phyloP scores from a whole-genome alignment of 208 protist species.

The Trypanosoma caninum region DNA sequence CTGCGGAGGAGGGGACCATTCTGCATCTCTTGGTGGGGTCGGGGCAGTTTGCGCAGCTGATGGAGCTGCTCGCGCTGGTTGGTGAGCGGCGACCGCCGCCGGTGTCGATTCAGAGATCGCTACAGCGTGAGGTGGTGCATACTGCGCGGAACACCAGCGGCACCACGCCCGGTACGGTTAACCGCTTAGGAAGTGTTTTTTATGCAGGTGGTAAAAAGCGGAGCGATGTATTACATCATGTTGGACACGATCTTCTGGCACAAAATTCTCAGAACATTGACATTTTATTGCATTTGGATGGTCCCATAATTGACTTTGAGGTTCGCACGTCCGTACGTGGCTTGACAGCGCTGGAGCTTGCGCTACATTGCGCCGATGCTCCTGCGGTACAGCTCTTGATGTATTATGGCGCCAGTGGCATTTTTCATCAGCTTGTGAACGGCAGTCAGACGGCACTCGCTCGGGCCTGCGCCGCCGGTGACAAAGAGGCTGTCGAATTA shows the following conservation, averaged over 20 bases:
- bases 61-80: slow-evolving; percentile 50
- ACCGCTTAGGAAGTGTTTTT: slow-evolving; percentile 2
- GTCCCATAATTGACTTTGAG: slow-evolving; percentile 32
- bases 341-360: slow-evolving; percentile 37
- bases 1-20: slow-evolving; percentile 38
- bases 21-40: slow-evolving; percentile 71
- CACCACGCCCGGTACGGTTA: not conserved
- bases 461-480: slow-evolving; percentile 52
- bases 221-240: not conserved
- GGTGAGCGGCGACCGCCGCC: slow-evolving; percentile 25
- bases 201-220: not conserved
- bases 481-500: slow-evolving; percentile 49
- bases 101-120: slow-evolving; percentile 10
- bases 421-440: slow-evolving; percentile 40
- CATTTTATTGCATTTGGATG: slow-evolving; percentile 15
- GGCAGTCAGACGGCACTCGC: slow-evolving; percentile 58
- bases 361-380: slow-evolving; percentile 37
- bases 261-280: not conserved
- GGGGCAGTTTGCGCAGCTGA: slow-evolving; percentile 49
- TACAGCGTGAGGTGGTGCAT: not conserved
- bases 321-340: slow-evolving; percentile 19
- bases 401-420: slow-evolving; percentile 45
- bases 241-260: not conserved
- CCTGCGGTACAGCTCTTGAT: slow-evolving; percentile 41
- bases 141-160: not conserved